Evolutionary conservation across 208 protist species (phyloP).

Genomic region (Trypanosoma rangeli): DNA sequence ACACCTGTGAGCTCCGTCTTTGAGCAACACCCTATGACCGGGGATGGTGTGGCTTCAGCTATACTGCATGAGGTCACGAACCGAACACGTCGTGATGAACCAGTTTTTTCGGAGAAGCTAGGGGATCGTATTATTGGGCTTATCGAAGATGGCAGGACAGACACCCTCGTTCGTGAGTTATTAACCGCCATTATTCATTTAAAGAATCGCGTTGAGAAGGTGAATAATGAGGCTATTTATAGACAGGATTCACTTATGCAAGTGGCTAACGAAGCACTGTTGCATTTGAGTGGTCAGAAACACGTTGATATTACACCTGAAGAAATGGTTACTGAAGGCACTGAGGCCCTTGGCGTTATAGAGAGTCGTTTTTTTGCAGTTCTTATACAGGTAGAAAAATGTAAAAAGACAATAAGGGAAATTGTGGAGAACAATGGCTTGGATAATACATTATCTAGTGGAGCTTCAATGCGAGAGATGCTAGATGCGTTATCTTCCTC

Average conservation of each 20-base stretch:
- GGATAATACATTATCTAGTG: conserved; percentile 2
- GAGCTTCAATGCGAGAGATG: conserved; percentile 21
- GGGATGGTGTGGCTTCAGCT: conserved; percentile 5
- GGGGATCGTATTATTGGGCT: conserved; percentile 16
- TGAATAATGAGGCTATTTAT: conserved; percentile 7
- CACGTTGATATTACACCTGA: conserved; percentile 3
- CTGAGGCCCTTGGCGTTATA: conserved; percentile 6
- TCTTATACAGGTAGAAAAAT: conserved; percentile 47
- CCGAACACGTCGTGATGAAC: conserved; percentile 6
- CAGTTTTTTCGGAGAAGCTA: conserved; percentile 24
- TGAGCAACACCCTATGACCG: not conserved
- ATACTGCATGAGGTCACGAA: conserved; percentile 25
- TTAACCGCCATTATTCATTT: conserved; percentile 27
- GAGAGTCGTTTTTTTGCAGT: conserved; percentile 30
- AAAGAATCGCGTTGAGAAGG: conserved; percentile 19
- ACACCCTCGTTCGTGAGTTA: conserved; percentile 16
- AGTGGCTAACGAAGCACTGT: conserved; percentile 29
- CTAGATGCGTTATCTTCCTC: conserved; percentile 11
- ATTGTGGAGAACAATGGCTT: conserved; percentile 13
- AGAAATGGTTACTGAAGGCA: conserved; percentile 7
- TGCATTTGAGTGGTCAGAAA: conserved; percentile 27
- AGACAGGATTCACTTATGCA: conserved; percentile 8
- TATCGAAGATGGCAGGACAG: conserved; percentile 12
- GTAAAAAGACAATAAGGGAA: conserved; percentile 24
- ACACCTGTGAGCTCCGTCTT: not conserved